Evolutionary conservation across 2,329 filamentous ascomycete genomes (phyloP).

Genomic region (Penicillium sp.): DNA sequence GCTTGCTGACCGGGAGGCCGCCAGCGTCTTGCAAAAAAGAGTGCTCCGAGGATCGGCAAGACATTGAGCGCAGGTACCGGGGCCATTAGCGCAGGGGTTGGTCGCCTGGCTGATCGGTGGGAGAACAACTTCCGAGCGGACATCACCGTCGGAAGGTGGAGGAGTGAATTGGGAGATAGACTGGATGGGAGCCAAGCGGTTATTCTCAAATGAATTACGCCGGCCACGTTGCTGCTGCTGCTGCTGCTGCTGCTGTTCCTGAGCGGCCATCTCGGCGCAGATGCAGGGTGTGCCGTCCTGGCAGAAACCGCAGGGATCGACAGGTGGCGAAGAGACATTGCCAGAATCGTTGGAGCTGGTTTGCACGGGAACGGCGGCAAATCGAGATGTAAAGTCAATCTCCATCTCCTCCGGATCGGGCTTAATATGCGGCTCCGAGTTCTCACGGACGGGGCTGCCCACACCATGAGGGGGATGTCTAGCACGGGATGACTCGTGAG

Average conservation of each 20-base stretch:
- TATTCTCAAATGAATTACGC: slow-evolving; percentile 51
- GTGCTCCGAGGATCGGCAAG: slow-evolving; percentile 76
- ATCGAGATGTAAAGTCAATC: slow-evolving; percentile 73
- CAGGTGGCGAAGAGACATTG: slow-evolving; percentile 43
- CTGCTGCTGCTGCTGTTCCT: slow-evolving; percentile 43
- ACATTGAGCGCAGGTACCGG: slow-evolving; percentile 79
- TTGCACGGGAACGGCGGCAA: slow-evolving; percentile 51
- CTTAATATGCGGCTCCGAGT: slow-evolving; percentile 53
- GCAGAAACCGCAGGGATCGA: slow-evolving; percentile 80
- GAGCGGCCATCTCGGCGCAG: slow-evolving; percentile 68
- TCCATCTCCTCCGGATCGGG: slow-evolving; percentile 60
- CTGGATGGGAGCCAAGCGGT: slow-evolving; percentile 50
- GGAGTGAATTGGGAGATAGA: slow-evolving; percentile 55
- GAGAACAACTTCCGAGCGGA: slow-evolving; percentile 56
- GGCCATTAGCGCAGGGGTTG: slow-evolving; percentile 64
- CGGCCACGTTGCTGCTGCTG: slow-evolving; percentile 39
- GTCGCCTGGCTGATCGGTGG: slow-evolving; percentile 42
- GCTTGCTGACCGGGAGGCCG: slow-evolving; percentile 58
- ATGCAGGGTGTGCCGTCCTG: slow-evolving; percentile 80
- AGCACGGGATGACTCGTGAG: slow-evolving; percentile 41
- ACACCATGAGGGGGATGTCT: slow-evolving; percentile 42
- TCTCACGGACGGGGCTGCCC: slow-evolving; percentile 57
- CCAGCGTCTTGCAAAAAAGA: slow-evolving; percentile 80
- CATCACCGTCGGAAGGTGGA: slow-evolving; percentile 60
- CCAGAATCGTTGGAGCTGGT: slow-evolving; percentile 18